These are phyloP conservation scores for Guadua angustifolia DNA, from an alignment of 176 grass and related monocot genomes.

Conservation along the genomic window DNA sequence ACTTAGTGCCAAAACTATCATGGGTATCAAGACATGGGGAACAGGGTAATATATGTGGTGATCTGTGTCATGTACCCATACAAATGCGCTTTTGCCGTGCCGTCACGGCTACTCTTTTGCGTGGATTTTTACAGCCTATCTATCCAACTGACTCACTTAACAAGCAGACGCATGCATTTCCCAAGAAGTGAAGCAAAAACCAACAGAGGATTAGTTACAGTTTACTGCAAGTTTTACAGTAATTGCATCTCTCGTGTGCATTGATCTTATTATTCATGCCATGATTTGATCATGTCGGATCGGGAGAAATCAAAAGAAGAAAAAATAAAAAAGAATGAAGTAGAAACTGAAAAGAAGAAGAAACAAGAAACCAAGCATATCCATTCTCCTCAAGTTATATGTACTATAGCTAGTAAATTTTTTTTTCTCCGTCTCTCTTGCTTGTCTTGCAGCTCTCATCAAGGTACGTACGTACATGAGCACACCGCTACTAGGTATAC, in stretches of 20 bases:
- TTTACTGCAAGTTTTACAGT: constrained; percentile 7
- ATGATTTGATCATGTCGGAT: not conserved
- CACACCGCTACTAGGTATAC: not conserved
- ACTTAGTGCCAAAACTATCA: constrained; percentile 38
- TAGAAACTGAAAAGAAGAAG: not conserved
- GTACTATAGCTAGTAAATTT: constrained; percentile 33
- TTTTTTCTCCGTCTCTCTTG: not conserved
- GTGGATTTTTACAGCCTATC: constrained; percentile 3
- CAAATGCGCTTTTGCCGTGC: constrained; percentile 45
- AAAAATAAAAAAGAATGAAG: not conserved
- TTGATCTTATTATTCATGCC: constrained; percentile 26
- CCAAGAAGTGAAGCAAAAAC: constrained; percentile 10
- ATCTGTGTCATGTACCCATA: constrained; percentile 43
- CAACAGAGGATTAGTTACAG: constrained; percentile 1
- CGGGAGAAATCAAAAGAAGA: not conserved
- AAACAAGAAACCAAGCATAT: constrained; percentile 7
- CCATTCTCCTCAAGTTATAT: constrained; percentile 40
- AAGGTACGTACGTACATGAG: constrained; percentile 35
- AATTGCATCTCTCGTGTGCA: not conserved
- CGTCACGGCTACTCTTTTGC: constrained; percentile 51
- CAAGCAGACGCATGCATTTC: constrained; percentile 3
- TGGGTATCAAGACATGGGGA: constrained; percentile 45
- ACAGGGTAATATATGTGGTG: constrained; percentile 20
- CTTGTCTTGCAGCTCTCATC: constrained; percentile 10
- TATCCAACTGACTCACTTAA: constrained; percentile 32